Evolutionary conservation across 148 eudicot species (phyloP).

Genomic region (Fallopia convolvulus): DNA sequence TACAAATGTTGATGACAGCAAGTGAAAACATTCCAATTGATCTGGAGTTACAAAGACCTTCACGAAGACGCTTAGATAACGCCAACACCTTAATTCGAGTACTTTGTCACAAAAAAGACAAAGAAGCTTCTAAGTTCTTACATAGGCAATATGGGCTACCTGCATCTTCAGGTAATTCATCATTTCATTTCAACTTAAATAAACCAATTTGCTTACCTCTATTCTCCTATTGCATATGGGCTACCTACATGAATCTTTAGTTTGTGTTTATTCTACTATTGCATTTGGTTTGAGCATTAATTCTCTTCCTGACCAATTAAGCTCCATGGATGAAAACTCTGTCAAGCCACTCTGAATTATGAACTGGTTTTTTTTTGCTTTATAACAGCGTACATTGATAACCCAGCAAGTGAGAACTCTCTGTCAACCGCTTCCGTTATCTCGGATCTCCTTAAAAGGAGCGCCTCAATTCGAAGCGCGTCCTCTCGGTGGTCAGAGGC

Average conservation of each 20-base stretch:
- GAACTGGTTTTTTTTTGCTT: background rate
- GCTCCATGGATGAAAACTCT: background rate
- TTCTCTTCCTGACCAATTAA: background rate
- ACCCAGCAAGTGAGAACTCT: constrained; percentile 29
- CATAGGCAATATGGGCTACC: constrained; percentile 70
- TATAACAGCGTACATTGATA: constrained; percentile 61
- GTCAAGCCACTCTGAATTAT: background rate
- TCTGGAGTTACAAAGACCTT: constrained; percentile 22
- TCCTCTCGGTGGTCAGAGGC: constrained; percentile 61
- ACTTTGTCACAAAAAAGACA: constrained; percentile 85
- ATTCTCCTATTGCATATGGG: too few relatives aligned
- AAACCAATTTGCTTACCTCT: background rate
- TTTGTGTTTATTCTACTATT: background rate
- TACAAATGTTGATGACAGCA: constrained; percentile 77
- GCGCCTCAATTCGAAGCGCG: constrained; percentile 49
- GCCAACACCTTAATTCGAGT: constrained; percentile 73
- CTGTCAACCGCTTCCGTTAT: constrained; percentile 37
- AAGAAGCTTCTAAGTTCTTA: constrained; percentile 69
- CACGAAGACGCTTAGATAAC: constrained; percentile 45
- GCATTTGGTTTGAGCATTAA: background rate
- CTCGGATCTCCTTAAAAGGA: constrained; percentile 58
- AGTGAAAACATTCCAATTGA: constrained; percentile 56
- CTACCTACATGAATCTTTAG: background rate
- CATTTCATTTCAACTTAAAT: background rate
- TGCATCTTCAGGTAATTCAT: constrained; percentile 65